These are phyloP conservation scores for Backusella morwellensis DNA, from an alignment of 192 early-diverging fungal species.

Conservation along the genomic window DNA sequence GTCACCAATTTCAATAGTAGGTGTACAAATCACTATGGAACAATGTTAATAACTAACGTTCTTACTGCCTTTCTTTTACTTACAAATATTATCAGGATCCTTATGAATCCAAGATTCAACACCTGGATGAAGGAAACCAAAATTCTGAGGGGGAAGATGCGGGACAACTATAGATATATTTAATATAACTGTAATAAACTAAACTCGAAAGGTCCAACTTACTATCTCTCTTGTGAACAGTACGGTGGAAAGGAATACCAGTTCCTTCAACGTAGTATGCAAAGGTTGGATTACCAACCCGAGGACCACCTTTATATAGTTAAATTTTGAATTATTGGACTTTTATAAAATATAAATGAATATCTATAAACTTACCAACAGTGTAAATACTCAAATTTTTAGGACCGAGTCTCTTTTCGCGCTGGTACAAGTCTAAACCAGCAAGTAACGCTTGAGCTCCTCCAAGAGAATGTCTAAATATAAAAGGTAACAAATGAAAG, in stretches of 20 bases:
- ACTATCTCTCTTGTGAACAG: conserved; percentile 31
- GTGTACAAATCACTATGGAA: conserved; percentile 15
- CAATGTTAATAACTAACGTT: neutral
- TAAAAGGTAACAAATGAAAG: neutral
- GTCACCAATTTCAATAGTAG: conserved; percentile 4
- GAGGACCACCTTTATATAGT: conserved; percentile 18
- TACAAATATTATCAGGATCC: conserved; percentile 5
- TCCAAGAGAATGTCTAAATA: conserved; percentile 27
- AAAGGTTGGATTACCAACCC: conserved; percentile 24
- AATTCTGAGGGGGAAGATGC: conserved; percentile 19
- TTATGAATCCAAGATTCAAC: conserved; percentile 28
- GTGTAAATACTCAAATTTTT: conserved; percentile 19
- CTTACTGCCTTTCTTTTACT: neutral
- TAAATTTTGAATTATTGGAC: neutral
- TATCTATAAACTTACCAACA: neutral
- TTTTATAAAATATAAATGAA: neutral
- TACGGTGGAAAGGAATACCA: conserved; percentile 17
- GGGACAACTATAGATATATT: conserved; percentile 16
- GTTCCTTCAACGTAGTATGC: conserved; percentile 19
- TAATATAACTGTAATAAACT: neutral
- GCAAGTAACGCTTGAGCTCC: conserved; percentile 24
- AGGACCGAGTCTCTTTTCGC: conserved; percentile 1
- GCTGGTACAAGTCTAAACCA: conserved; percentile 24
- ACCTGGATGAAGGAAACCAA: conserved; percentile 27
- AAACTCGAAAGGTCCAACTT: neutral